A percentile compares a stretch with the other conserved stretches of the same genome.
phyloP scores from a whole-genome alignment of 2,329 filamentous ascomycete genomes.

The Stenocarpella maydis region DNA sequence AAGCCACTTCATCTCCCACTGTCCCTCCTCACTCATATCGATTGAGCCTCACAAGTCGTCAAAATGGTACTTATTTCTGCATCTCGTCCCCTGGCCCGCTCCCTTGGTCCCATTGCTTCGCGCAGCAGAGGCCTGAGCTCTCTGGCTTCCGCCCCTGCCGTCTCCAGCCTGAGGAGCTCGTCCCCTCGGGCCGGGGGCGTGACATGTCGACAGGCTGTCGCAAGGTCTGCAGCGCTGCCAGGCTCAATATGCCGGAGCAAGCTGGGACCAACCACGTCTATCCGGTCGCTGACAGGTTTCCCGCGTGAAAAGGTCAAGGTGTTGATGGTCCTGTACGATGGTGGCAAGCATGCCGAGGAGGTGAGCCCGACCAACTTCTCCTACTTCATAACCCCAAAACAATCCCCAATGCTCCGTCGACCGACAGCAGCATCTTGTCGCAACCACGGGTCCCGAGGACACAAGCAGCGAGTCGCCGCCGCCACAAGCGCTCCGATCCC shows the following conservation, averaged over 20 bases:
- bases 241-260: conserved; percentile 32
- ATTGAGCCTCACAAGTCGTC: conserved; percentile 28
- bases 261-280: conserved; percentile 53
- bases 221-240: conserved; percentile 14
- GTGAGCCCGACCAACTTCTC: conserved; percentile 55
- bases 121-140: conserved; percentile 38
- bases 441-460: not conserved
- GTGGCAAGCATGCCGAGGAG: conserved; percentile 85
- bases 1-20: not conserved
- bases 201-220: conserved; percentile 34
- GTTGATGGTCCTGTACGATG: conserved; percentile 93
- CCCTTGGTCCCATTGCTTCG: conserved; percentile 36
- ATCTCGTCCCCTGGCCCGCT: conserved; percentile 37
- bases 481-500: not conserved
- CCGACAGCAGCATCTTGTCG: conserved; percentile 8
- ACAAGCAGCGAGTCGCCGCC: not conserved
- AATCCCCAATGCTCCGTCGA: conserved; percentile 20
- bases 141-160: conserved; percentile 30
- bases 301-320: conserved; percentile 82
- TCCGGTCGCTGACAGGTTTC: conserved; percentile 63
- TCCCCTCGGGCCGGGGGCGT: conserved; percentile 24
- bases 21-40: not conserved
- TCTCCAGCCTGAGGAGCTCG: conserved; percentile 30
- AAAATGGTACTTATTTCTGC: conserved; percentile 40
- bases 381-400: not conserved